A percentile compares a stretch with the other conserved stretches of the same genome.
phyloP scores from a whole-genome alignment of 352 stramenopile species.

The Pythium angustatum region DNA sequence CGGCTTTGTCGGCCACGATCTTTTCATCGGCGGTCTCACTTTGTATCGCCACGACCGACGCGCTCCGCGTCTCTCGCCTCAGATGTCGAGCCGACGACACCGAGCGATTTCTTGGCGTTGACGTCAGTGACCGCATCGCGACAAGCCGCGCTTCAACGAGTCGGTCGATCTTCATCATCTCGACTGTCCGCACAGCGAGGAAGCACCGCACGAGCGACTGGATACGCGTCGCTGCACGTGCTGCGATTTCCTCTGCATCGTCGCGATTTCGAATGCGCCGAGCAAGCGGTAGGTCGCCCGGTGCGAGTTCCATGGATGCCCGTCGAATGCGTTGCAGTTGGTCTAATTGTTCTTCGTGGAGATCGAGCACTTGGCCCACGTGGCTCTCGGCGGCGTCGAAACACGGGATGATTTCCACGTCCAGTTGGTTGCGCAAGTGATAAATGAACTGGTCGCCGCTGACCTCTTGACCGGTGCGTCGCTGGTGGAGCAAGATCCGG shows the following conservation, averaged over 20 bases:
- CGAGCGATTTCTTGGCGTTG: neutral
- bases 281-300: neutral
- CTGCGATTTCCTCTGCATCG: neutral
- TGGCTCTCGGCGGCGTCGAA: slow-evolving; percentile 33
- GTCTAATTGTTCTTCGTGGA: slow-evolving; percentile 35
- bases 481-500: neutral
- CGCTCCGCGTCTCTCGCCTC: slow-evolving; percentile 12
- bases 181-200: slow-evolving; percentile 39
- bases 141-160: slow-evolving; percentile 50
- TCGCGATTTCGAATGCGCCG: neutral
- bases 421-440: slow-evolving; percentile 30
- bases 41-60: slow-evolving; percentile 12
- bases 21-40: slow-evolving; percentile 10
- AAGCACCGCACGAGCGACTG: slow-evolving; percentile 53
- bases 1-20: slow-evolving; percentile 3
- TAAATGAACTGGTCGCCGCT: slow-evolving; percentile 31
- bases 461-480: slow-evolving; percentile 30
- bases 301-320: slow-evolving; percentile 32
- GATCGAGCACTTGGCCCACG: slow-evolving; percentile 37
- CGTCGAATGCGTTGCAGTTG: slow-evolving; percentile 38
- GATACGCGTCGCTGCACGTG: slow-evolving; percentile 32
- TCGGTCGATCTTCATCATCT: slow-evolving; percentile 51
- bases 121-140: slow-evolving; percentile 21
- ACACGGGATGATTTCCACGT: slow-evolving; percentile 46
- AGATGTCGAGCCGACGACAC: neutral